These are phyloP conservation scores for Persicaria tinctoria DNA, from an alignment of 148 eudicot species.

Conservation along the genomic window DNA sequence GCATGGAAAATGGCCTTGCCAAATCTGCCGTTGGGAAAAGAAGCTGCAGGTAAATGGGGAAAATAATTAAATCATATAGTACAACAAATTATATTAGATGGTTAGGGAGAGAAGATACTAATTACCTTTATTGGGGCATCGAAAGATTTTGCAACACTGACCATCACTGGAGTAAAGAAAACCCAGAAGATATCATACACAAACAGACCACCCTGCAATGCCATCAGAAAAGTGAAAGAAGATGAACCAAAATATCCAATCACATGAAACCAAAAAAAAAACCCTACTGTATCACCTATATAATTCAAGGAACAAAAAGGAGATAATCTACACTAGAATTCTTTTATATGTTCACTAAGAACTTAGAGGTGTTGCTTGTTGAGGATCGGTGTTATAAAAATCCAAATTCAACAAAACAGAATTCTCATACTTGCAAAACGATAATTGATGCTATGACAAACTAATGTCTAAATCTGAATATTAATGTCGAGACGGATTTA, in stretches of 20 bases:
- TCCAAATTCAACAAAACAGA: background rate
- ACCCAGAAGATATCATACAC: slow-evolving; percentile 98
- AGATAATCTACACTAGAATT: background rate
- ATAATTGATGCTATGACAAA: background rate
- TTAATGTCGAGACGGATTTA: background rate
- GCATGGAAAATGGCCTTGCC: slow-evolving; percentile 88
- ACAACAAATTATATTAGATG: background rate
- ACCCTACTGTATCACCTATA: background rate
- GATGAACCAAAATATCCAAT: background rate
- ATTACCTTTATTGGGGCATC: slow-evolving; percentile 98
- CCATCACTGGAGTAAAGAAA: slow-evolving; percentile 99
- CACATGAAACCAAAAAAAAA: background rate
- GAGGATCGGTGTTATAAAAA: background rate
- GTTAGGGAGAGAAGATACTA: slow-evolving; percentile 2
- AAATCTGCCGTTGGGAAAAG: slow-evolving; percentile 81
- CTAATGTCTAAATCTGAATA: background rate
- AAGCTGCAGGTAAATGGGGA: slow-evolving; percentile 50
- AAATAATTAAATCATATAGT: background rate
- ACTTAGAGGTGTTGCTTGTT: background rate
- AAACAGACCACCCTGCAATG: slow-evolving; percentile 85
- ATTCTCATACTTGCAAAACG: background rate
- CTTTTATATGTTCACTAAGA: background rate
- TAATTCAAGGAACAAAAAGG: background rate
- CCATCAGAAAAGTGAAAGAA: background rate
- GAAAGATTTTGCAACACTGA: slow-evolving; percentile 96